These are phyloP conservation scores for Petrea volubilis DNA, from an alignment of 257 asterid genomes.

Conservation along the genomic window DNA sequence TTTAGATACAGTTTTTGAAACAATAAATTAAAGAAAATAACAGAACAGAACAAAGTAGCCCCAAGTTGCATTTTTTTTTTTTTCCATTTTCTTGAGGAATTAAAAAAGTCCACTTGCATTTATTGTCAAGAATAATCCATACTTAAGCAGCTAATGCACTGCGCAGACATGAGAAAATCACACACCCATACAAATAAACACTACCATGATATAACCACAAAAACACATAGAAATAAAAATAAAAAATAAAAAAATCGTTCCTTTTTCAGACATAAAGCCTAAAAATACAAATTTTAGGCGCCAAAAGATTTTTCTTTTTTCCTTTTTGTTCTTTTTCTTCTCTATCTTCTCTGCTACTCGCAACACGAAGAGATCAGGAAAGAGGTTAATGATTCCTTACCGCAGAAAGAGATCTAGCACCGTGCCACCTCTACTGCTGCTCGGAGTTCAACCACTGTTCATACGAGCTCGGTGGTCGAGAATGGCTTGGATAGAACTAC, in stretches of 20 bases:
- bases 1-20: not conserved
- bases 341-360: not conserved
- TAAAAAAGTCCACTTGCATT: not conserved
- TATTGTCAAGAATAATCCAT: slow-evolving; percentile 2
- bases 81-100: not conserved
- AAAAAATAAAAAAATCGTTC: too few species aligned
- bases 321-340: not conserved
- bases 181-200: not conserved
- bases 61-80: slow-evolving; percentile 11
- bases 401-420: slow-evolving; percentile 18
- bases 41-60: not conserved
- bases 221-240: too few species aligned
- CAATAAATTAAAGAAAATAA: not conserved
- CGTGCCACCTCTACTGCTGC: not conserved
- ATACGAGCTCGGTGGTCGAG: not conserved
- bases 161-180: not conserved
- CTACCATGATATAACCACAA: not conserved
- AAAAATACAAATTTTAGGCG: not conserved
- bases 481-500: not conserved
- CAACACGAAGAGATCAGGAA: not conserved
- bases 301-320: not conserved
- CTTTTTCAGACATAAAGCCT: not conserved
- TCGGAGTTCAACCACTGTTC: not conserved
- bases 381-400: slow-evolving; percentile 15
- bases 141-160: not conserved